A percentile compares a stretch with the other conserved stretches of the same genome.
Evolutionary conservation across 2,329 filamentous ascomycete genomes (phyloP).

Genomic region (Incumbomyces lentus): DNA sequence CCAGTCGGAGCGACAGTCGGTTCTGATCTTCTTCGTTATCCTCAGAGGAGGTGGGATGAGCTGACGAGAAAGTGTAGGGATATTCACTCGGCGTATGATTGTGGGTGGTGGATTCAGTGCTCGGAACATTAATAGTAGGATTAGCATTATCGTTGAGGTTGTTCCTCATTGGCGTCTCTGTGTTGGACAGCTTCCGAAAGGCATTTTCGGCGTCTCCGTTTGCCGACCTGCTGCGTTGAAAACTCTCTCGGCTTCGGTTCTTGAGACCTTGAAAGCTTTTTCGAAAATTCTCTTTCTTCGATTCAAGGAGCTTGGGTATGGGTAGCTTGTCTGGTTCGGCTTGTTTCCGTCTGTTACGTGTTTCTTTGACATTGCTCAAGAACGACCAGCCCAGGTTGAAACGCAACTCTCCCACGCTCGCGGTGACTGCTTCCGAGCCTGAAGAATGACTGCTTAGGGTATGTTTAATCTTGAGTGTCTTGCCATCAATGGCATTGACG

Average conservation of each 20-base stretch:
- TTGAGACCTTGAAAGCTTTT: constrained; percentile 18
- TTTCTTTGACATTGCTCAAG: constrained; percentile 11
- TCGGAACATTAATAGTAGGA: not conserved
- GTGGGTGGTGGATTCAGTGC: not conserved
- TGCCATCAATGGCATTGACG: constrained; percentile 63
- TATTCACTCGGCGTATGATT: not conserved
- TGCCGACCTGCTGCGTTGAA: not conserved
- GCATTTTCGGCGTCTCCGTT: not conserved
- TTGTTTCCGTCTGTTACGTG: constrained; percentile 9
- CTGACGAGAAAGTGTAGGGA: not conserved
- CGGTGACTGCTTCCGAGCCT: constrained; percentile 19
- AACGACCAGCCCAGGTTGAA: constrained; percentile 59
- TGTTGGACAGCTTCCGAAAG: not conserved
- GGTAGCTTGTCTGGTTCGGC: constrained; percentile 9
- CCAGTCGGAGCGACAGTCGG: constrained; percentile 62
- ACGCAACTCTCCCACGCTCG: constrained; percentile 66
- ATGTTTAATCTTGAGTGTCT: constrained; percentile 65
- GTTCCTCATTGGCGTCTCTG: constrained; percentile 1
- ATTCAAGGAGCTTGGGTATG: constrained; percentile 7
- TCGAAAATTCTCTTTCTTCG: constrained; percentile 16
- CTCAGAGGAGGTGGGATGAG: not conserved
- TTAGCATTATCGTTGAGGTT: not conserved
- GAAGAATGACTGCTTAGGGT: constrained; percentile 38
- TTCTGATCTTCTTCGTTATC: constrained; percentile 5
- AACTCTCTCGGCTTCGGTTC: constrained; percentile 11